These are phyloP conservation scores for Aureobasidium sp. DNA, from an alignment of 2,329 filamentous ascomycete species.

Conservation along the genomic window DNA sequence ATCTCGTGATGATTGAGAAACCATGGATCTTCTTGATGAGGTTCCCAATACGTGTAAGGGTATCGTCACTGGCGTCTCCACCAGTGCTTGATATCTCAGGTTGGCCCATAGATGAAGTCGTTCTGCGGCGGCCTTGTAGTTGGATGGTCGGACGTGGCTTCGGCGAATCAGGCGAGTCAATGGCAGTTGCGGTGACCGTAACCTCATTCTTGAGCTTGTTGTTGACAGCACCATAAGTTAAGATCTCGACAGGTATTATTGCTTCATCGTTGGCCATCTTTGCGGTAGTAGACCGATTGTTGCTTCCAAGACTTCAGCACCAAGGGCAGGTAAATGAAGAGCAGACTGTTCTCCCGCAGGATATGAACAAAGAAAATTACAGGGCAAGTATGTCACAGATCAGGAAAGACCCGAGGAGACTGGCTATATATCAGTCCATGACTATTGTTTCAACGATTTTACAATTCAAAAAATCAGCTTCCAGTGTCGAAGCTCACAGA, in stretches of 20 bases:
- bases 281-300: background rate
- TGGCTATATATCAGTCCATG: background rate
- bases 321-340: background rate
- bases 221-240: background rate
- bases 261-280: conserved; percentile 8
- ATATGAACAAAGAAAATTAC: background rate
- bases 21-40: conserved; percentile 58
- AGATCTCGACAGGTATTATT: background rate
- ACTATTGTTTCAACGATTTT: background rate
- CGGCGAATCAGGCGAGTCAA: background rate
- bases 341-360: background rate
- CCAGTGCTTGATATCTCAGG: conserved; percentile 18
- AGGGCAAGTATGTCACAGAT: background rate
- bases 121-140: conserved; percentile 10
- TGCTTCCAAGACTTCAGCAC: too few relatives aligned
- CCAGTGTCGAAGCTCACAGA: too few relatives aligned
- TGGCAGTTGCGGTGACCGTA: conserved; percentile 4
- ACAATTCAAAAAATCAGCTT: background rate
- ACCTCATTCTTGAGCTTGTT: background rate
- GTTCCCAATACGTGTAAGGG: conserved; percentile 58
- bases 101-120: background rate
- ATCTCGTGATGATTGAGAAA: conserved; percentile 58
- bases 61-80: conserved; percentile 43
- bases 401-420: background rate
- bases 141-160: background rate